phyloP scores from a whole-genome alignment of 805 yeast species.

The Spathaspora girioi region DNA sequence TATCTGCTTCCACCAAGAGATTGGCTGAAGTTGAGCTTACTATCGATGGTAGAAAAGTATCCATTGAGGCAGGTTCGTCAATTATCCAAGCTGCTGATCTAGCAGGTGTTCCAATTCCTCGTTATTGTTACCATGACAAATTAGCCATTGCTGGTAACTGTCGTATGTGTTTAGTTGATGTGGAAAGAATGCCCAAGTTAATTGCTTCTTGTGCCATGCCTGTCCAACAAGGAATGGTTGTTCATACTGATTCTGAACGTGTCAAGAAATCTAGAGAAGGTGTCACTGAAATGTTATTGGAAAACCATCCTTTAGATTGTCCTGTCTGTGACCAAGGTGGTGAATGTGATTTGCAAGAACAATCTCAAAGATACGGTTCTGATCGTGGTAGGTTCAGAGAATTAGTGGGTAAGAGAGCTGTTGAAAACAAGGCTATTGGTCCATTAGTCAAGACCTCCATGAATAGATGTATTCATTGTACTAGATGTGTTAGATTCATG shows the following conservation, averaged over 20 bases:
- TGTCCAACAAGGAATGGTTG: slow-evolving; percentile 86
- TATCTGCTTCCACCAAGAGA: slow-evolving; percentile 16
- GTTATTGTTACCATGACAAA: slow-evolving; percentile 90
- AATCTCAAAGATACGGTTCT: slow-evolving; percentile 74
- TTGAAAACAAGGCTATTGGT: slow-evolving; percentile 86
- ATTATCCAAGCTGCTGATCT: slow-evolving; percentile 89
- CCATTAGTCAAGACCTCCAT: slow-evolving; percentile 85
- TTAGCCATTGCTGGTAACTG: slow-evolving; percentile 90
- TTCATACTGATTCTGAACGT: slow-evolving; percentile 72
- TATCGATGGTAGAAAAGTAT: slow-evolving; percentile 69
- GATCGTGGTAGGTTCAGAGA: slow-evolving; percentile 85
- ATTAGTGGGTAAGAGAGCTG: slow-evolving; percentile 82
- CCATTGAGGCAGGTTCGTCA: slow-evolving; percentile 81
- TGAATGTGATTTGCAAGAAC: slow-evolving; percentile 90
- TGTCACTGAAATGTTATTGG: slow-evolving; percentile 82
- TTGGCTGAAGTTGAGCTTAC: slow-evolving; percentile 55
- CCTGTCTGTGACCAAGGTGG: slow-evolving; percentile 95
- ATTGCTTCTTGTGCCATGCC: slow-evolving; percentile 93
- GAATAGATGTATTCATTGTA: slow-evolving; percentile 92
- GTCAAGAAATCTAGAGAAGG: slow-evolving; percentile 84
- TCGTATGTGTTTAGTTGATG: slow-evolving; percentile 89
- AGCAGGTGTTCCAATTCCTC: slow-evolving; percentile 84
- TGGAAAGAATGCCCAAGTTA: slow-evolving; percentile 84
- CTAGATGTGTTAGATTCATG: slow-evolving; percentile 85
- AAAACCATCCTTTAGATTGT: slow-evolving; percentile 89